These are phyloP conservation scores for Hymenoscyphus occultus DNA, from an alignment of 2,329 filamentous ascomycete species.

Conservation along the genomic window DNA sequence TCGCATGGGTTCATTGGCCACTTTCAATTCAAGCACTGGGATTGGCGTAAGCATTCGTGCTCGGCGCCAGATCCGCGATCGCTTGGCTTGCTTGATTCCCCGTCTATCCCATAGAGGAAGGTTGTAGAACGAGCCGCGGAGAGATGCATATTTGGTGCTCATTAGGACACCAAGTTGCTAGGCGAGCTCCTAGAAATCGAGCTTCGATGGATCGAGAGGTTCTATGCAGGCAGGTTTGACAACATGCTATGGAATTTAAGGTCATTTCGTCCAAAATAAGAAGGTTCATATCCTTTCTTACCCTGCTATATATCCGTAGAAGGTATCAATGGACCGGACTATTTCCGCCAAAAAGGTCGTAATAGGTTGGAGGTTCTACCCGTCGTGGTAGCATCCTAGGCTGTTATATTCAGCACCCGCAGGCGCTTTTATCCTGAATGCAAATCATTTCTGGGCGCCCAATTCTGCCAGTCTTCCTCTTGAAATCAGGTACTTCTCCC, in stretches of 20 bases:
- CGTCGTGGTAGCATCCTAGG: neutral
- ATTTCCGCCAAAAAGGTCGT: neutral
- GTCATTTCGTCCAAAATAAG: neutral
- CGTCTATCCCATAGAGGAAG: conserved; percentile 14
- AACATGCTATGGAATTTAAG: neutral
- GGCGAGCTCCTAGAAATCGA: neutral
- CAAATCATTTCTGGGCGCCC: neutral
- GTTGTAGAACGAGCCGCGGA: conserved; percentile 5
- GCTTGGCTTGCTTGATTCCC: conserved; percentile 4
- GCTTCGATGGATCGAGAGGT: neutral
- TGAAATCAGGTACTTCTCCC: too few relatives aligned
- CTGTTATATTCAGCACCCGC: neutral
- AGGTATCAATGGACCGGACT: neutral
- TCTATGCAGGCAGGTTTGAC: neutral
- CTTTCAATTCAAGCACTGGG: conserved; percentile 5
- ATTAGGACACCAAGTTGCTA: neutral
- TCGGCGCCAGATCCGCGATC: conserved; percentile 13
- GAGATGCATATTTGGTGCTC: neutral
- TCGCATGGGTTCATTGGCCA: conserved; percentile 11
- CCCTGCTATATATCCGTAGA: neutral
- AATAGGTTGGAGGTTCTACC: neutral
- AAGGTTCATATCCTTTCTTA: neutral
- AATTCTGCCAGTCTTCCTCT: neutral
- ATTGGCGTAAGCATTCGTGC: conserved; percentile 14
- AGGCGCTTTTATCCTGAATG: neutral